Evolutionary conservation across 768 basidiomycete species (phyloP).

Genomic region (Auriscalpium microsporum): DNA sequence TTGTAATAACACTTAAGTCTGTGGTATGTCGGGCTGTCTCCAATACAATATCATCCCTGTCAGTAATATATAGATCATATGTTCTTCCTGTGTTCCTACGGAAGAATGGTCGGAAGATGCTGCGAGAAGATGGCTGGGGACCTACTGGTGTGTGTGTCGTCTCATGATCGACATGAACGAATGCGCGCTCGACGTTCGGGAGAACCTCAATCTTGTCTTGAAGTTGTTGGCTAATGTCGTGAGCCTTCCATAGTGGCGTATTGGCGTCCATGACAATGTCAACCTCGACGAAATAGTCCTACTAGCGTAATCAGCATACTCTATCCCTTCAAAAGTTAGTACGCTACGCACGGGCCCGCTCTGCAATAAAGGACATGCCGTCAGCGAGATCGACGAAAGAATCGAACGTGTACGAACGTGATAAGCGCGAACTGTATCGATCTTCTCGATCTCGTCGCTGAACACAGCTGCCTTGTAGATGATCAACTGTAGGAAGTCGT

Average conservation of each 20-base stretch:
- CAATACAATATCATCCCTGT: no score
- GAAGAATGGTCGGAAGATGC: background rate
- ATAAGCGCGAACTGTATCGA: slow-evolving; percentile 92
- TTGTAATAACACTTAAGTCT: background rate
- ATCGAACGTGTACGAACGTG: slow-evolving; percentile 43
- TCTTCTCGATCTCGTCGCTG: slow-evolving; percentile 71
- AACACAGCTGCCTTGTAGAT: slow-evolving; percentile 92
- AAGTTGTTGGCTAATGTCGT: slow-evolving; percentile 74
- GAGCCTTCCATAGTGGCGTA: slow-evolving; percentile 84
- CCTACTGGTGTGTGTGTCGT: slow-evolving; percentile 67
- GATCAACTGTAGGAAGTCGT: slow-evolving; percentile 83
- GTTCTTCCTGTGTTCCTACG: slow-evolving; percentile 38
- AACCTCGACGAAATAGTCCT: slow-evolving; percentile 91
- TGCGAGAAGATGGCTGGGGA: slow-evolving; percentile 2
- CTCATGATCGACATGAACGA: slow-evolving; percentile 94
- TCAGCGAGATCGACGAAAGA: background rate
- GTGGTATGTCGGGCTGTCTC: background rate
- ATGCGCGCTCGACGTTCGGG: slow-evolving; percentile 86
- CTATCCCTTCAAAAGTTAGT: background rate
- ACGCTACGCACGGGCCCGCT: slow-evolving; percentile 59
- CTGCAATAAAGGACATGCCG: slow-evolving; percentile 22
- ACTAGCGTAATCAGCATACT: slow-evolving; percentile 3
- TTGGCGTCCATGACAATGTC: slow-evolving; percentile 89
- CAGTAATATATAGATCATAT: slow-evolving; percentile 5
- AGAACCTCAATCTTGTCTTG: slow-evolving; percentile 86